A percentile compares a stretch with the other conserved stretches of the same genome.
Evolutionary conservation across 768 basidiomycete species (phyloP).

Genomic region (Imleria badia): DNA sequence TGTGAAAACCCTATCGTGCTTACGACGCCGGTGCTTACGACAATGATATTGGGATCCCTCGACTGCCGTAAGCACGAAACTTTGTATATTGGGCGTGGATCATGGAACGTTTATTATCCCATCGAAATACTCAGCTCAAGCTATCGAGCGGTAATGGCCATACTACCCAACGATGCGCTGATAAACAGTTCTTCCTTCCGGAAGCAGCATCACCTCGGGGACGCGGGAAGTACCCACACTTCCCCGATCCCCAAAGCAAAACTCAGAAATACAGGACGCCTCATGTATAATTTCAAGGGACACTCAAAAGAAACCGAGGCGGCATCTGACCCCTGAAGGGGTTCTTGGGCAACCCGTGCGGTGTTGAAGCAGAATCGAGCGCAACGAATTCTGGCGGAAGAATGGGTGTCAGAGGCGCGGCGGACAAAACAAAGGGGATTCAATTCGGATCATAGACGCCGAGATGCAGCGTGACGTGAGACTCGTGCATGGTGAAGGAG

Average conservation of each 20-base stretch:
- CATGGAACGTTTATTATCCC: not conserved
- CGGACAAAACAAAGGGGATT: constrained; percentile 16
- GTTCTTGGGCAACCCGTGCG: constrained; percentile 10
- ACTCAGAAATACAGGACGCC: constrained; percentile 9
- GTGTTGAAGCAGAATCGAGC: constrained; percentile 21
- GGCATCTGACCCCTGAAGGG: constrained; percentile 8
- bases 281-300: constrained; percentile 17
- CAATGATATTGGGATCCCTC: not conserved
- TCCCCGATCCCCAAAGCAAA: constrained; percentile 17
- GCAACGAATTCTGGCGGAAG: constrained; percentile 17
- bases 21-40: not conserved
- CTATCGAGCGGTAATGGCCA: constrained; percentile 1
- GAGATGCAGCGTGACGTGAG: constrained; percentile 40
- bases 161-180: constrained; percentile 9
- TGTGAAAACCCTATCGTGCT: constrained; percentile 5
- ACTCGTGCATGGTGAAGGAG: constrained; percentile 37
- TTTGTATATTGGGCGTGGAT: not conserved
- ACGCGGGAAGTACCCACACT: constrained; percentile 25
- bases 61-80: not conserved
- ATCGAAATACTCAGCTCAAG: not conserved
- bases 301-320: constrained; percentile 11
- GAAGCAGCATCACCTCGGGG: constrained; percentile 32
- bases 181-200: constrained; percentile 20
- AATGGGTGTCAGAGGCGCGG: constrained; percentile 19
- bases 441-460: constrained; percentile 22